Percentiles rank a stretch among this genome's conserved stretches.
These are phyloP conservation scores for Agaricus bisporus DNA, from an alignment of 768 basidiomycete genomes.

Conservation along the genomic window DNA sequence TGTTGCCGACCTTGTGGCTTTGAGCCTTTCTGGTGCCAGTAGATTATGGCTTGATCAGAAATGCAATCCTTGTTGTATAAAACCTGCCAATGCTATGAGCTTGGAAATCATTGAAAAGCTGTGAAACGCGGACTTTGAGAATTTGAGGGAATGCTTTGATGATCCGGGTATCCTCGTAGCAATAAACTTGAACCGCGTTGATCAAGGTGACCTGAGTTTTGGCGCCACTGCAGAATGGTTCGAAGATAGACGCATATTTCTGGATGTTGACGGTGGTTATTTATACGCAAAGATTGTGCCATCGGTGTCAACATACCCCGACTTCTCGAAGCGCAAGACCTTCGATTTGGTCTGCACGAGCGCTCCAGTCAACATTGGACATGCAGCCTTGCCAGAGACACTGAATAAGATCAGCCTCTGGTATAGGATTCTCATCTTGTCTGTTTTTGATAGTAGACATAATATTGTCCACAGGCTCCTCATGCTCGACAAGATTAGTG, in stretches of 20 bases:
- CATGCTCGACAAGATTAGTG: conserved; percentile 62
- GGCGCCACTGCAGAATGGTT: conserved; percentile 82
- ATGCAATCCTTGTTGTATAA: conserved; percentile 95
- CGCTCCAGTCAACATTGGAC: conserved; percentile 81
- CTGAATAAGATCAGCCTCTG: conserved; percentile 77
- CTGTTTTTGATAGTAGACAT: conserved; percentile 63
- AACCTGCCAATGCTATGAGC: conserved; percentile 42
- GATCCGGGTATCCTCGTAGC: conserved; percentile 93
- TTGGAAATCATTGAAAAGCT: background rate
- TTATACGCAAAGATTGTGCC: background rate
- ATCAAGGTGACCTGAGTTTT: conserved; percentile 93
- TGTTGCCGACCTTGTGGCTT: conserved; percentile 94
- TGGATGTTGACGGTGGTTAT: conserved; percentile 21
- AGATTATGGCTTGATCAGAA: conserved; percentile 93
- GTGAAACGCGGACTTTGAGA: conserved; percentile 57
- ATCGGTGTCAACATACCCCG: conserved; percentile 46
- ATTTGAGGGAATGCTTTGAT: conserved; percentile 95
- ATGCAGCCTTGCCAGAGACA: conserved; percentile 94
- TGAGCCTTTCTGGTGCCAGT: conserved; percentile 97
- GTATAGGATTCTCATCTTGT: conserved; percentile 76
- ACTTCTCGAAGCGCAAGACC: conserved; percentile 85
- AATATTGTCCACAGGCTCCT: conserved; percentile 66
- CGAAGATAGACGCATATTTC: conserved; percentile 81
- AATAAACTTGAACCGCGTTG: conserved; percentile 92
- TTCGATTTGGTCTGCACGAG: conserved; percentile 89